phyloP scores from a whole-genome alignment of 2,329 filamentous ascomycete genomes.

The Fusarium pseudocircinatum region DNA sequence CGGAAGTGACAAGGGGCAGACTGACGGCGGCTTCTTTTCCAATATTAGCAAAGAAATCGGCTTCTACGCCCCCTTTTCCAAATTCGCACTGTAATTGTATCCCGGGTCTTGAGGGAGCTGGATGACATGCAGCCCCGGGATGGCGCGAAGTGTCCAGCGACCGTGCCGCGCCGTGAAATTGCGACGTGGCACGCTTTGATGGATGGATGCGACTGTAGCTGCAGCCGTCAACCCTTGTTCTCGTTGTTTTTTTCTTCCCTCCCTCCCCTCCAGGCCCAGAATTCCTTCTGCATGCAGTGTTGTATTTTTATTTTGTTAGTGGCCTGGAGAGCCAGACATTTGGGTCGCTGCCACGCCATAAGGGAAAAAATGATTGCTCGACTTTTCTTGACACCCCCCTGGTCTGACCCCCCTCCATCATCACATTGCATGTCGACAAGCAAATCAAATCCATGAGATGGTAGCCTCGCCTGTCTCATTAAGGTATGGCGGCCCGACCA shows the following conservation, averaged over 20 bases:
- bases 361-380: background rate
- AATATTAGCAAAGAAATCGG: constrained; percentile 22
- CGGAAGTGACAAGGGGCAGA: constrained; percentile 24
- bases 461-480: constrained; percentile 34
- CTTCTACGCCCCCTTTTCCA: background rate
- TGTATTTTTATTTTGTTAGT: background rate
- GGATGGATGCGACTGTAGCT: constrained; percentile 27
- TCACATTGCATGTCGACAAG: background rate
- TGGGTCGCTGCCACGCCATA: constrained; percentile 8
- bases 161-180: constrained; percentile 45
- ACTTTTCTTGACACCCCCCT: background rate
- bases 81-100: constrained; percentile 35
- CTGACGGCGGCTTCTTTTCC: constrained; percentile 30
- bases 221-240: constrained; percentile 15
- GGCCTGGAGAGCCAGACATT: background rate
- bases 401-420: background rate
- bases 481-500: constrained; percentile 37
- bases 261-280: background rate
- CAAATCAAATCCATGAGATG: constrained; percentile 23
- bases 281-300: constrained; percentile 3
- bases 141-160: constrained; percentile 42
- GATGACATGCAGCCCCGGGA: constrained; percentile 46
- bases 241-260: constrained; percentile 1
- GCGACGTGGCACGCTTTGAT: constrained; percentile 43
- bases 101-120: constrained; percentile 27